Evolutionary conservation across 805 yeast species (phyloP), one percentile per base, ranked within the genome.

Genomic region (Candida pini): DNA sequence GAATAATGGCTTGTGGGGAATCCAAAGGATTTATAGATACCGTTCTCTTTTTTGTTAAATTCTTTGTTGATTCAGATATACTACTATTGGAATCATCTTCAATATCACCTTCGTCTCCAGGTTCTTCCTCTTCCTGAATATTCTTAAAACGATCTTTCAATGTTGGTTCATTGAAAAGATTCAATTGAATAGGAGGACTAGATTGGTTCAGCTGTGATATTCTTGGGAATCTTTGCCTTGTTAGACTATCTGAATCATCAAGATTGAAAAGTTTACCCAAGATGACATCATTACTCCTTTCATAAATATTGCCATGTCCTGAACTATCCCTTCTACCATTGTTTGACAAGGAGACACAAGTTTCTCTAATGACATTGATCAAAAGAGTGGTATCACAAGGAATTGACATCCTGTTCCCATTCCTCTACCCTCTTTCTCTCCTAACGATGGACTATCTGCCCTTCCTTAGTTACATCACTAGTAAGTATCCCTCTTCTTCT

Each of bases 161-260:
- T 5, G n/a, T 25, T 3, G 33, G 29, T 13, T 20, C 31, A 23
- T 28, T 31, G 26, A 32, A 32, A 7, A 28, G 24, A 26, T 24
- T 28, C 36, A 26, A 26, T 17, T 28, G 36, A 32, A 36, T 33
- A 13, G 36, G 36, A 14, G 36, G 36, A 7, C 32, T 28, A 3
- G 12, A 13, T 4, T 24, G 18, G 4, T 19, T 5, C 5, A 28
- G 14, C 6, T 16, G 9, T 10, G 14, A 16, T 10, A 33, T 14
- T 17, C 13, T 28, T 4, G 32, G 32, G 25, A 33, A 33, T n/a
- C 24, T 26, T 10, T 12, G 14, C 6, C 10, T 4, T 5, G 14
- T 13, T 16, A 28, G 28, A 7, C 23, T 8, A n/a, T 28, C 31
- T 5, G 23, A 18, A 3, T 23, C 18, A 10, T 33, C 18, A 5